phyloP scores from a whole-genome alignment of 257 asterid species.

The Pogostemon cablin region DNA sequence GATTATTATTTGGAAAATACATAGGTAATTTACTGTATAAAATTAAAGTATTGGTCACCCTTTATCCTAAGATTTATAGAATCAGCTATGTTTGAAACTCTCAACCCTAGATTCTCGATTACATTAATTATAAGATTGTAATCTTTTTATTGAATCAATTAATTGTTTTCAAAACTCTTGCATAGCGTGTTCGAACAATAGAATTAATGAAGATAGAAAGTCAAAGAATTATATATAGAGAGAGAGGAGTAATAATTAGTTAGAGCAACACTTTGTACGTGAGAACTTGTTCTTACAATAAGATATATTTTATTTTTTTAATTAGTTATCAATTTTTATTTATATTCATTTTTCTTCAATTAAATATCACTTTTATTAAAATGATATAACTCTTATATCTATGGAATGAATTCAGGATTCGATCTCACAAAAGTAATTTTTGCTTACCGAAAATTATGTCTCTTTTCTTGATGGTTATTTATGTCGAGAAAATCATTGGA shows the following conservation, averaged over 20 bases:
- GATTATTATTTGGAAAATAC: not conserved
- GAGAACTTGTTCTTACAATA: too few species aligned
- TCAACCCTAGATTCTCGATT: not conserved
- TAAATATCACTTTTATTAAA: too few species aligned
- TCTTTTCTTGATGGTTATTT: conserved; percentile 21
- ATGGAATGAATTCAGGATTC: too few species aligned
- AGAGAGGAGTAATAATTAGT: too few species aligned
- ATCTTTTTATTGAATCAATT: not conserved
- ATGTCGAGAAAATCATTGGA: conserved; percentile 15
- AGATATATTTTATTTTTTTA: too few species aligned
- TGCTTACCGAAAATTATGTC: conserved; percentile 27
- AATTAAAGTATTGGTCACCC: not conserved
- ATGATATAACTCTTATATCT: too few species aligned
- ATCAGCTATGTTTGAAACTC: conserved; percentile 11
- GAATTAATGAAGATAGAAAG: too few species aligned
- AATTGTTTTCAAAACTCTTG: not conserved
- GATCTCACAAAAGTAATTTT: not conserved
- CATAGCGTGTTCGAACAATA: not conserved
- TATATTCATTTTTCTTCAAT: too few species aligned
- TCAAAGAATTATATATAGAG: too few species aligned
- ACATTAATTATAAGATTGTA: not conserved
- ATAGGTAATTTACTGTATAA: not conserved
- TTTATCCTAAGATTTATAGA: not conserved
- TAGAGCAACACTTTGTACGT: too few species aligned
- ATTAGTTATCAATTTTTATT: too few species aligned